These are phyloP conservation scores for Marasmius tenuissimus DNA, from an alignment of 1,284 basidiomycete genomes.

Conservation along the genomic window DNA sequence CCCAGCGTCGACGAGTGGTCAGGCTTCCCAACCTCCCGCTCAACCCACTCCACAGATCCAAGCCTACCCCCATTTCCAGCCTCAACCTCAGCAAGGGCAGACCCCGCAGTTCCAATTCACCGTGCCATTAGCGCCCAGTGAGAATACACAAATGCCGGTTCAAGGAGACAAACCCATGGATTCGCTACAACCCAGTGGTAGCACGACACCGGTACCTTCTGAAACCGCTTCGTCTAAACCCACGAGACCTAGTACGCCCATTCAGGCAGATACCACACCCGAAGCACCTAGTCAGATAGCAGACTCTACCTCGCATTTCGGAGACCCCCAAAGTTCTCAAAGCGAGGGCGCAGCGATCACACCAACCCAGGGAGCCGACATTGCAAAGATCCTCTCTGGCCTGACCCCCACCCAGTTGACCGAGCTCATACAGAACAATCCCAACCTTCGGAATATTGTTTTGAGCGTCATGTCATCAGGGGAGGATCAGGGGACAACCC, in stretches of 20 bases:
- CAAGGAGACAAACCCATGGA: neutral
- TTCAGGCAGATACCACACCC: neutral
- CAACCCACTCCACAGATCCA: neutral
- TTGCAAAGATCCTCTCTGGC: conserved; percentile 28
- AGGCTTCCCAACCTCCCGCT: neutral
- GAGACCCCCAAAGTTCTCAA: neutral
- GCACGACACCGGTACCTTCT: neutral
- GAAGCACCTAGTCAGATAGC: too few species aligned
- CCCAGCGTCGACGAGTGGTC: neutral
- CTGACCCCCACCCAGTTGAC: conserved; percentile 32
- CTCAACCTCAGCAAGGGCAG: neutral
- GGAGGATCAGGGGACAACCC: neutral
- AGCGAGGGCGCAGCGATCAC: neutral
- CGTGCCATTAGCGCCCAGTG: neutral
- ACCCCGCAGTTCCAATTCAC: neutral
- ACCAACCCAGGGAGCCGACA: neutral
- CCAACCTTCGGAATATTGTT: conserved; percentile 33
- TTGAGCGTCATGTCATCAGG: conserved; percentile 24
- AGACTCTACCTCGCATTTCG: neutral
- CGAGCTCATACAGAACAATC: conserved; percentile 33
- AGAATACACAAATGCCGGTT: neutral
- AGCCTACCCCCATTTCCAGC: neutral
- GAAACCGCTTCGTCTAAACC: neutral
- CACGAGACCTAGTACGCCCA: neutral
- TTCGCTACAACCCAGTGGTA: neutral